Conservation (phyloP, 768 basidiomycete genomes). For the Lentinula guzmanii region DNA sequence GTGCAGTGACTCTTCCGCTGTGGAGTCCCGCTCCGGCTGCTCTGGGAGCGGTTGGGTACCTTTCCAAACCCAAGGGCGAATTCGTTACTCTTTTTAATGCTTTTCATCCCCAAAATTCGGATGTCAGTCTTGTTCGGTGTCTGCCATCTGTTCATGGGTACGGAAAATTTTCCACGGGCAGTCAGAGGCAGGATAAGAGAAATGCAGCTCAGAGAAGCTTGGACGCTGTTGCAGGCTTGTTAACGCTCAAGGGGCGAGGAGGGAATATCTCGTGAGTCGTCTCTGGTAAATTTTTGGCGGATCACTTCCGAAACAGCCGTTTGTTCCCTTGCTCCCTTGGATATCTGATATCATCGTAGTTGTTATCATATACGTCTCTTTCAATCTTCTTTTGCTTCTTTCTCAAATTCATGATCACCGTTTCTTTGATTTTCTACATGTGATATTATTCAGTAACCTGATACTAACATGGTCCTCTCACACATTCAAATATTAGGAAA, state of each 20-base stretch:
- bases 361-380: neutral
- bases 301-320: neutral
- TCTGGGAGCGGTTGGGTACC: slow-evolving; percentile 73
- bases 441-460: too few relatives aligned
- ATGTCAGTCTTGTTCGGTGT: slow-evolving; percentile 32
- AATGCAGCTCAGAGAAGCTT: slow-evolving; percentile 52
- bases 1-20: slow-evolving; percentile 55
- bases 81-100: slow-evolving; percentile 75
- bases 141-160: slow-evolving; percentile 62
- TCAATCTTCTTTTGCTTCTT: neutral
- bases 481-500: slow-evolving; percentile 24
- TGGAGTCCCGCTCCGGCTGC: slow-evolving; percentile 63
- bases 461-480: neutral
- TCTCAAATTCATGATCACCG: neutral
- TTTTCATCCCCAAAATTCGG: slow-evolving; percentile 43
- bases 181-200: slow-evolving; percentile 50
- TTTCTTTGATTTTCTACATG: neutral
- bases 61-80: slow-evolving; percentile 57
- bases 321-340: neutral
- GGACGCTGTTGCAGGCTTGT: slow-evolving; percentile 46
- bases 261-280: slow-evolving; percentile 33
- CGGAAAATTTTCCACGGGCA: slow-evolving; percentile 46
- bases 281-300: neutral
- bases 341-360: neutral
- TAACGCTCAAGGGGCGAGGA: slow-evolving; percentile 34